Evolutionary conservation across 108 stramenopile genomes (phyloP).

Genomic region (Seminavis robusta): DNA sequence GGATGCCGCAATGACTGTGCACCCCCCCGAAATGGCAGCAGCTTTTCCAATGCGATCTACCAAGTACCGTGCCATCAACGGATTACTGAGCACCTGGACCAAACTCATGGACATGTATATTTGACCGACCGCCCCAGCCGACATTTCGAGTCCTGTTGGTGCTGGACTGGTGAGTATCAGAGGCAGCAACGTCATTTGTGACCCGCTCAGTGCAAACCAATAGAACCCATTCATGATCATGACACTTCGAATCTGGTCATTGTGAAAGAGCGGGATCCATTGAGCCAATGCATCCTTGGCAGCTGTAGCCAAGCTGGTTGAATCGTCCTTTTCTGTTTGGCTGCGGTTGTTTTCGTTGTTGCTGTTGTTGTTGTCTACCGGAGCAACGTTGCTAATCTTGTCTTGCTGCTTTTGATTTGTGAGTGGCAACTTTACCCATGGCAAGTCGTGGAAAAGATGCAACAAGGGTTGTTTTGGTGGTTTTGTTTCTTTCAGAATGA

Average conservation of each 20-base stretch:
- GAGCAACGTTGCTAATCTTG: not conserved
- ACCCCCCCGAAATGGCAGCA: conserved; percentile 68
- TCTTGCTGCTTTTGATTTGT: conserved; percentile 6
- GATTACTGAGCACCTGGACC: conserved; percentile 79
- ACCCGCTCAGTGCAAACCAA: conserved; percentile 73
- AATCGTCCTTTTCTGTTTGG: not conserved
- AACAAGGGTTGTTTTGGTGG: conserved; percentile 20
- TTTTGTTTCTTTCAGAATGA: conserved; percentile 61
- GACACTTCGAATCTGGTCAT: conserved; percentile 54
- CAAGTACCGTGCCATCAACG: conserved; percentile 52
- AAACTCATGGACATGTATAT: conserved; percentile 81
- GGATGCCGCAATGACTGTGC: conserved; percentile 55
- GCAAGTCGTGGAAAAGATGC: conserved; percentile 33
- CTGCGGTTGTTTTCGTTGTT: conserved; percentile 14
- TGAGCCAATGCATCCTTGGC: conserved; percentile 55
- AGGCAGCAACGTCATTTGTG: conserved; percentile 85
- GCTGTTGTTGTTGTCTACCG: conserved; percentile 9
- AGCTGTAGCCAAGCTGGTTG: not conserved
- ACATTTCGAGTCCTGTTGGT: conserved; percentile 56
- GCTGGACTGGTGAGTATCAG: conserved; percentile 66
- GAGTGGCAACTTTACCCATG: not conserved
- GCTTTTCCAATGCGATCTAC: conserved; percentile 70
- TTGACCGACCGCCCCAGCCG: conserved; percentile 69
- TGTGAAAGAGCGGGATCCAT: conserved; percentile 56
- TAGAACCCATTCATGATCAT: conserved; percentile 85